Percentiles rank a stretch among this genome's conserved stretches.
These are phyloP conservation scores for sweet orange (Citrus sinensis) DNA, from an alignment of 345 rosid species.

Conservation along the genomic window DVS_A1.0 CM039164.1:22932001-22932500, in stretches of 20 bases:
- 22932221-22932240: not conserved
- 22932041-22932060: not conserved
- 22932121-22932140: not conserved
- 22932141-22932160: not conserved
- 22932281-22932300: not conserved
- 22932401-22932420: not conserved
- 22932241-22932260: not conserved
- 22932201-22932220: not conserved
- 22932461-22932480: not conserved
- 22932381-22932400: not conserved
- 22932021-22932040: not conserved
- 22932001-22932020: no score
- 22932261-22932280: not conserved
- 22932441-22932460: not conserved
- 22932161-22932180: not conserved
- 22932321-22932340: no score
- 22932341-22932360: no score
- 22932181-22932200: no score
- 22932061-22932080: no score
- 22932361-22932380: no score
- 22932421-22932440: not conserved
- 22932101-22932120: not conserved
- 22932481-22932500: no score
- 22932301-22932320: no score
- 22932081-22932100: not conserved